These are phyloP conservation scores for Amanita jacksonii DNA, from an alignment of 768 basidiomycete species.

Conservation along the genomic window DNA sequence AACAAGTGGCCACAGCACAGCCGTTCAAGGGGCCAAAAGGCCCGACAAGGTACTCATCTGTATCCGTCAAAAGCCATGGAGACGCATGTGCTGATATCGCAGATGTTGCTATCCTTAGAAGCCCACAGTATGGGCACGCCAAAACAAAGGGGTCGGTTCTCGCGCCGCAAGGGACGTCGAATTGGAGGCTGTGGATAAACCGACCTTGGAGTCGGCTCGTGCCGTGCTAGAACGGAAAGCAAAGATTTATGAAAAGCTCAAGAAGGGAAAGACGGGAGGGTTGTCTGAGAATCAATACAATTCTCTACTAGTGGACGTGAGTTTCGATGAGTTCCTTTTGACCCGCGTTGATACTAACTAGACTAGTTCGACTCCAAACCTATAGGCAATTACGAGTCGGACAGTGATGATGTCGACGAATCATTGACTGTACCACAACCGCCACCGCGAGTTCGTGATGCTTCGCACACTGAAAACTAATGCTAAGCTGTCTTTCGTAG, in stretches of 20 bases:
- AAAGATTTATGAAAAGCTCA: constrained; percentile 69
- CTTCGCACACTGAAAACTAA: not conserved
- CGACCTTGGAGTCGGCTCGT: constrained; percentile 63
- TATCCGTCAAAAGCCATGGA: not conserved
- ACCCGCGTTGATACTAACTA: not conserved
- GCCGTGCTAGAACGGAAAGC: constrained; percentile 70
- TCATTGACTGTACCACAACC: constrained; percentile 53
- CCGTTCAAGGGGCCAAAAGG: constrained; percentile 53
- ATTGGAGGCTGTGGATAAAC: constrained; percentile 56
- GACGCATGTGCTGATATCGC: constrained; percentile 4
- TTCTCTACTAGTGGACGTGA: constrained; percentile 65
- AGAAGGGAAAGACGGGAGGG: constrained; percentile 71
- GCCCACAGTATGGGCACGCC: constrained; percentile 65
- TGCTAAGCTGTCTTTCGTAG: constrained; percentile 21
- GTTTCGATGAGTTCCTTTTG: constrained; percentile 17
- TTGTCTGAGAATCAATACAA: constrained; percentile 68
- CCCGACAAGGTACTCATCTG: constrained; percentile 53
- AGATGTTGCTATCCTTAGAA: constrained; percentile 36
- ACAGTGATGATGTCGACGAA: constrained; percentile 74
- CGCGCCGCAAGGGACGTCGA: constrained; percentile 63
- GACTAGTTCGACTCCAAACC: constrained; percentile 59
- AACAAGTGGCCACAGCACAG: constrained; percentile 42
- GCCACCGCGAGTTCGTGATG: too few species aligned
- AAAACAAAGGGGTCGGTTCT: constrained; percentile 62
- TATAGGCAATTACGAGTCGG: constrained; percentile 45